Evolutionary conservation across 768 basidiomycete genomes (phyloP), one percentile per base, ranked within the genome.

Genomic region (Nidularia pulvinata): DNA sequence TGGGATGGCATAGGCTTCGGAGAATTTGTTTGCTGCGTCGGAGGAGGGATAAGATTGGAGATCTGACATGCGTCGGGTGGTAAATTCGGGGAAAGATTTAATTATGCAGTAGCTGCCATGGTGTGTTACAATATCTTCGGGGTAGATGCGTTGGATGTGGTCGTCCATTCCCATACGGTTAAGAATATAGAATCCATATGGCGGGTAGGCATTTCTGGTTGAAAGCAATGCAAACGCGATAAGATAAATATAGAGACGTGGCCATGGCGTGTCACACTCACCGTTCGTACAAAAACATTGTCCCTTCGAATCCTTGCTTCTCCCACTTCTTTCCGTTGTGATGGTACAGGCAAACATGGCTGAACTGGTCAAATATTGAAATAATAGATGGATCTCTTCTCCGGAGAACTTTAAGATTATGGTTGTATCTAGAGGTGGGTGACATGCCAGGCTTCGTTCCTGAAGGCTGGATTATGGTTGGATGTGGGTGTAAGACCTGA

Each of bases 251-350:
- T 47, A 25, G 35, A 45, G 43, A 34, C 13, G 39, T 11, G 30
- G 44, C 11, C 30, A 46, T 46, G 43, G 2, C 13, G 39, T 13
- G 39, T 36, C 55, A 51, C 52, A 75, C 82, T 59, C 59, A 91
- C 91, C 91, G 78, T 73, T 93, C 91, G 61, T 89, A 91, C 59
- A 94, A 74, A 71, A 94, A 93, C 85, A 93, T 91, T 70, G 83
- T 88, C n/a, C 91, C 92, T 66, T 94, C 91, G 64, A 70, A 89
- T 43, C 91, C 91, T 55, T 88, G 82, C 68, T 91, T 92, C 68
- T 85, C 83, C 91, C 91, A 94, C 63, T 84, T 86, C 61, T 79
- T 70, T 6, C 75, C 88, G 59, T 89, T 85, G 64, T 85, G 80
- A 64, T 88, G 85, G 61, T 92, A 91, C 51, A 91, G 75, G 71